Percentiles rank a stretch among this genome's conserved stretches.
These are phyloP conservation scores for Prunus yedoensis DNA, from an alignment of 331 rosid species.

Conservation along the genomic window DNA sequence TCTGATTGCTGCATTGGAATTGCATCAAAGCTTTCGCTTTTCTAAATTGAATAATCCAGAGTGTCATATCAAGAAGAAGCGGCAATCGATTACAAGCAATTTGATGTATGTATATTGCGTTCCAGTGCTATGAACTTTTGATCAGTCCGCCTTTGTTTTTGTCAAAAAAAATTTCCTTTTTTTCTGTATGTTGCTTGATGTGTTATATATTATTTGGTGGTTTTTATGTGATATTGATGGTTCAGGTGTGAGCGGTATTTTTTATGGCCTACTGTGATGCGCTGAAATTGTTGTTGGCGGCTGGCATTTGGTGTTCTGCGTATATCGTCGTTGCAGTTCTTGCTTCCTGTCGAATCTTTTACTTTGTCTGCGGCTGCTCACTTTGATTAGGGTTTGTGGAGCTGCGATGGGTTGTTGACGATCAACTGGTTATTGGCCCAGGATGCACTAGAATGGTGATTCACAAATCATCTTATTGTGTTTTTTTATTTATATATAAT, in stretches of 20 bases:
- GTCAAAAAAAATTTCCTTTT: neutral
- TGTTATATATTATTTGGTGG: neutral
- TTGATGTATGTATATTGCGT: neutral
- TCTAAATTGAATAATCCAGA: neutral
- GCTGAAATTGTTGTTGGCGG: slow-evolving; percentile 46
- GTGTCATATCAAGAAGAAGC: neutral
- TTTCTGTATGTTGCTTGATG: neutral
- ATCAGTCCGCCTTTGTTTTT: neutral
- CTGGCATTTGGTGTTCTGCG: slow-evolving; percentile 63
- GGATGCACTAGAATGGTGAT: slow-evolving; percentile 73
- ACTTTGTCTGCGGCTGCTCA: slow-evolving; percentile 35
- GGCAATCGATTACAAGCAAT: neutral
- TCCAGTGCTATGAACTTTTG: neutral
- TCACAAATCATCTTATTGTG: neutral
- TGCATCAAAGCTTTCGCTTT: neutral
- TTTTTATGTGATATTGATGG: neutral
- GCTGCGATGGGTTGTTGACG: slow-evolving; percentile 40
- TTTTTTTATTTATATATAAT: neutral
- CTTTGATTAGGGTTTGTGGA: slow-evolving; percentile 26
- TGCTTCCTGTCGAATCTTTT: slow-evolving; percentile 49
- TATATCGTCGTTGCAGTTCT: slow-evolving; percentile 61
- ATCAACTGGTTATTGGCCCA: slow-evolving; percentile 53
- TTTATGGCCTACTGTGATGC: slow-evolving; percentile 52
- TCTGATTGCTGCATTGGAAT: neutral
- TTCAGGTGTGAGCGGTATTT: slow-evolving; percentile 23